Evolutionary conservation across 1,284 basidiomycete genomes (phyloP).

Genomic region (Ceratobasidium sp.): DNA sequence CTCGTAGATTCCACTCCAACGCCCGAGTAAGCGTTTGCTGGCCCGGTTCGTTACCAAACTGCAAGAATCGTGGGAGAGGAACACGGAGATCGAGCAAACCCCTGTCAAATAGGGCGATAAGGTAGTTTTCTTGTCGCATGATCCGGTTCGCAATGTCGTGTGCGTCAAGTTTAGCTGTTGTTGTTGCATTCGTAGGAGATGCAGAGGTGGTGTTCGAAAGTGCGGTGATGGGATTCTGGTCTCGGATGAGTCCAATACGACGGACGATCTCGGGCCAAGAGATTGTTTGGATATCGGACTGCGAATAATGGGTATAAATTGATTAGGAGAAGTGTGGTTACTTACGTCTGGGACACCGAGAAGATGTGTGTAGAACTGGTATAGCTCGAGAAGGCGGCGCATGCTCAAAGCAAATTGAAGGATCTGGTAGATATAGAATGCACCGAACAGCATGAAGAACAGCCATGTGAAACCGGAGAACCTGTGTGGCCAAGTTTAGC

Average conservation of each 20-base stretch:
- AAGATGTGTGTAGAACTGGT: constrained; percentile 81
- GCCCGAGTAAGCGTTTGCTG: constrained; percentile 86
- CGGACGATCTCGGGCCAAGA: constrained; percentile 96
- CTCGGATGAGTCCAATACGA: constrained; percentile 88
- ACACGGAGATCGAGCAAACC: constrained; percentile 90
- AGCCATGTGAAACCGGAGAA: constrained; percentile 86
- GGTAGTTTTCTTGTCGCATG: constrained; percentile 97
- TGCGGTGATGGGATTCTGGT: constrained; percentile 89
- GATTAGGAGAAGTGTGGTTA: neutral
- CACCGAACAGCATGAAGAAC: constrained; percentile 85
- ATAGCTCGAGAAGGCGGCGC: constrained; percentile 88
- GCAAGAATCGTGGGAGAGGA: constrained; percentile 71
- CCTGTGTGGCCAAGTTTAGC: too few species aligned
- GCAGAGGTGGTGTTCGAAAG: constrained; percentile 72
- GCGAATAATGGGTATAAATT: neutral
- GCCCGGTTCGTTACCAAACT: constrained; percentile 53
- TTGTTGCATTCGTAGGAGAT: constrained; percentile 54
- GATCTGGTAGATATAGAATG: constrained; percentile 80
- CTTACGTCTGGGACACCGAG: constrained; percentile 69
- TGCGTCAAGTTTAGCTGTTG: constrained; percentile 88
- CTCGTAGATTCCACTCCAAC: constrained; percentile 96
- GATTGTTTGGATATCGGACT: constrained; percentile 98
- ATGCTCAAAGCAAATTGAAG: constrained; percentile 66
- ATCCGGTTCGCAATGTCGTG: constrained; percentile 98
- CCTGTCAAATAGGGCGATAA: constrained; percentile 98